A percentile compares a stretch with the other conserved stretches of the same genome.
These are phyloP conservation scores for Aspergillus affinis DNA, from an alignment of 495 filamentous ascomycete species.

Conservation along the genomic window DNA sequence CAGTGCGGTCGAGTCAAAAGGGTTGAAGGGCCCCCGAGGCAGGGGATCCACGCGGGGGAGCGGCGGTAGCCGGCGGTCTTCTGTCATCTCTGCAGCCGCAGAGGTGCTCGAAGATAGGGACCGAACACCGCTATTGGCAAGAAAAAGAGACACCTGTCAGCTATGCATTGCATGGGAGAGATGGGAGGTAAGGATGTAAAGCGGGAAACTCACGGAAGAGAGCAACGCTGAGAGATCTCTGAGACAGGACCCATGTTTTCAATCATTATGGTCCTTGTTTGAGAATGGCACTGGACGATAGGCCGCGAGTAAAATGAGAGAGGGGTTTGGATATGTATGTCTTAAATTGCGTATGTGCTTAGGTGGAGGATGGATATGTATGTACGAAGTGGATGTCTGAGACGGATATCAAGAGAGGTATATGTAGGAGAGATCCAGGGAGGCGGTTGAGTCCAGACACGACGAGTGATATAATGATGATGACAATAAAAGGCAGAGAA, in stretches of 20 bases:
- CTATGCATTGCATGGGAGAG: conserved; percentile 9
- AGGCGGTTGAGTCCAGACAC: background rate
- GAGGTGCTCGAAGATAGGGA: conserved; percentile 17
- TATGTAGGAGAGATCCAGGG: conserved; percentile 8
- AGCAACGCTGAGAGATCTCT: conserved; percentile 36
- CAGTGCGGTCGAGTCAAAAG: conserved; percentile 34
- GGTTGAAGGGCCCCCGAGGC: conserved; percentile 45
- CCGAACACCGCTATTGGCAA: conserved; percentile 17
- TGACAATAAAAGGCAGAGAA: background rate
- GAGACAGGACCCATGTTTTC: conserved; percentile 36
- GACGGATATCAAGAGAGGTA: conserved; percentile 9
- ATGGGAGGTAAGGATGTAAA: conserved; percentile 4
- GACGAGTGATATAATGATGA: background rate
- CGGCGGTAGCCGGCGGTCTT: conserved; percentile 44
- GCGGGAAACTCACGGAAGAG: conserved; percentile 40
- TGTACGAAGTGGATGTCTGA: conserved; percentile 12
- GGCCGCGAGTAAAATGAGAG: background rate
- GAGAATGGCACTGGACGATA: conserved; percentile 6
- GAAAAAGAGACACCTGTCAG: conserved; percentile 11
- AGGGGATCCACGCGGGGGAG: conserved; percentile 43
- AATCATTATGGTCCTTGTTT: conserved; percentile 26
- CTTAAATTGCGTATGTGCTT: conserved; percentile 1
- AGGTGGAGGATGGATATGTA: conserved; percentile 6
- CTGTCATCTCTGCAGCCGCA: conserved; percentile 25
- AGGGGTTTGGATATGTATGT: conserved; percentile 19